phyloP scores from a whole-genome alignment of 1,284 basidiomycete species.

The Heterobasidion irregulare region DNA sequence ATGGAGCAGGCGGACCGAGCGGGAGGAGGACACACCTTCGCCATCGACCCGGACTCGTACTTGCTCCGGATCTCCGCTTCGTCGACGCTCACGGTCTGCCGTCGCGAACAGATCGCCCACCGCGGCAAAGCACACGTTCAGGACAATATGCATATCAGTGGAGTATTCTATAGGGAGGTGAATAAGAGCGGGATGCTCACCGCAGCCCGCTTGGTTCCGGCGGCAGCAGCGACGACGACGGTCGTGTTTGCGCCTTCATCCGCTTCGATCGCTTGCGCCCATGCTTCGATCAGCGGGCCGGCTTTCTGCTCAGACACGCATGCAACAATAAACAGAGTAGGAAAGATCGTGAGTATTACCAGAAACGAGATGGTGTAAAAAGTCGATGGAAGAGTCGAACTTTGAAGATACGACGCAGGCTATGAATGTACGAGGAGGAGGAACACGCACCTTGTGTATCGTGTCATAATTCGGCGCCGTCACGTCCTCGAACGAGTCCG shows the following conservation, averaged over 20 bases:
- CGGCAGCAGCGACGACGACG: slow-evolving; percentile 29
- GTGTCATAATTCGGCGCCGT: slow-evolving; percentile 72
- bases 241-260: slow-evolving; percentile 50
- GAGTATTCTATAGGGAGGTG: background rate
- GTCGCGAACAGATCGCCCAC: slow-evolving; percentile 32
- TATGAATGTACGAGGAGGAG: slow-evolving; percentile 6
- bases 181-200: slow-evolving; percentile 30
- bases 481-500: slow-evolving; percentile 67
- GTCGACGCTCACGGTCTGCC: slow-evolving; percentile 30
- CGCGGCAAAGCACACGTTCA: background rate
- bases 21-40: slow-evolving; percentile 42
- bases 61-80: slow-evolving; percentile 64
- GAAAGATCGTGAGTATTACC: background rate
- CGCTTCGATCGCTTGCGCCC: slow-evolving; percentile 61
- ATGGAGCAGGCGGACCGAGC: slow-evolving; percentile 2
- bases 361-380: too few relatives aligned
- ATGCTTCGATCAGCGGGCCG: slow-evolving; percentile 65
- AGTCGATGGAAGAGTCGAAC: background rate
- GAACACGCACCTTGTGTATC: slow-evolving; percentile 64
- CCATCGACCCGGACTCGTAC: slow-evolving; percentile 48
- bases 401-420: background rate
- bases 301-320: slow-evolving; percentile 44
- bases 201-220: slow-evolving; percentile 61
- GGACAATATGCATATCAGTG: background rate
- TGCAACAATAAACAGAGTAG: background rate